Conservation (phyloP, 306 rosid genomes). For the Rosa lucieae region DNA sequence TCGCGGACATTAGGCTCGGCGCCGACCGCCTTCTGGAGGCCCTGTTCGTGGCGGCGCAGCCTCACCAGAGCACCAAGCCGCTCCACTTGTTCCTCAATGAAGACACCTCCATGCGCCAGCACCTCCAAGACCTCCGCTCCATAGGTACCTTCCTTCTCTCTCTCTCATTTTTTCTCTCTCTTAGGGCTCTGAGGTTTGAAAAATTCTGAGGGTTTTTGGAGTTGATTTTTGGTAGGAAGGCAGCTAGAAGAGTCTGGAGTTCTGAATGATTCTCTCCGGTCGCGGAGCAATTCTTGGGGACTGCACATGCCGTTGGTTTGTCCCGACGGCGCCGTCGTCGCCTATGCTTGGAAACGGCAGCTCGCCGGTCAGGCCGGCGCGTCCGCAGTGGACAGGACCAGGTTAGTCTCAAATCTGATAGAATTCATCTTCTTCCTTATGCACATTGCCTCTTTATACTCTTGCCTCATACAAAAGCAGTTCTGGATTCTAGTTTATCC, state of each 20-base stretch:
- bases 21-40: constrained; percentile 93
- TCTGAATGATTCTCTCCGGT: constrained; percentile 68
- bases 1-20: constrained; percentile 84
- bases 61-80: constrained; percentile 70
- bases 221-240: constrained; percentile 53
- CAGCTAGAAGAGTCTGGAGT: constrained; percentile 88
- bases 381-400: constrained; percentile 81
- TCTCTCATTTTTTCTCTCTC: background rate
- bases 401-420: constrained; percentile 38
- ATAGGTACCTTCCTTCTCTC: constrained; percentile 44
- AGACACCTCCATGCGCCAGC: constrained; percentile 84
- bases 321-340: constrained; percentile 93
- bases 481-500: background rate
- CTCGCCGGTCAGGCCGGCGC: constrained; percentile 97
- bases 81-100: constrained; percentile 68
- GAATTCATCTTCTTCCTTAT: background rate
- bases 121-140: constrained; percentile 75
- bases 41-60: constrained; percentile 61
- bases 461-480: too few species aligned
- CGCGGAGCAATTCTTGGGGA: constrained; percentile 89
- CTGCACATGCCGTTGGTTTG: constrained; percentile 93
- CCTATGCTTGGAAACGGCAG: constrained; percentile 94
- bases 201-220: background rate
- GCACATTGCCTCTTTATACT: background rate
- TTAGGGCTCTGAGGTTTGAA: background rate